phyloP scores from a whole-genome alignment of 2,329 filamentous ascomycete genomes.

The Colletotrichum echinochloae region DNA sequence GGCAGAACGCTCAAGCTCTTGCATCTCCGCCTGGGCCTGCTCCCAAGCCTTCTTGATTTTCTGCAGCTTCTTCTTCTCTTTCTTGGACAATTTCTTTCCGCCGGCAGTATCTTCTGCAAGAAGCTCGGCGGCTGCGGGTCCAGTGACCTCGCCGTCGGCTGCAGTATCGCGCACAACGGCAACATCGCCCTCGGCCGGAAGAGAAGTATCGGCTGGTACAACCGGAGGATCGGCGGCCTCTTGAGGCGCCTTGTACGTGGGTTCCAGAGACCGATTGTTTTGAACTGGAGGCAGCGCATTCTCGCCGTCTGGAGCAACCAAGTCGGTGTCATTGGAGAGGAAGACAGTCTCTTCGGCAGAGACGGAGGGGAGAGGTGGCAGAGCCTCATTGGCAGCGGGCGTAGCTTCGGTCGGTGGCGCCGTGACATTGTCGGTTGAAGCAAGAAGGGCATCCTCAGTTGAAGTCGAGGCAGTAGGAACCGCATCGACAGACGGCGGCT shows the following conservation, averaged over 20 bases:
- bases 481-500: neutral
- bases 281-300: neutral
- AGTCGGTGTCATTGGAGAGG: neutral
- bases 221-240: neutral
- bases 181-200: neutral
- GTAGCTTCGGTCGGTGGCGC: neutral
- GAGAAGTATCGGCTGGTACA: neutral
- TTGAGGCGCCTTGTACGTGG: neutral
- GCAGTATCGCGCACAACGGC: neutral
- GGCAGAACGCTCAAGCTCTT: constrained; percentile 32
- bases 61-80: constrained; percentile 45
- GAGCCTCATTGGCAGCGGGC: neutral
- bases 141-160: neutral
- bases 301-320: neutral
- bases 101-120: constrained; percentile 12
- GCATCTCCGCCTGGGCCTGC: constrained; percentile 18
- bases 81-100: constrained; percentile 41
- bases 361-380: neutral
- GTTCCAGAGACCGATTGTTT: neutral
- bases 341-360: neutral
- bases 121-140: constrained; percentile 4
- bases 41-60: constrained; percentile 40
- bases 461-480: neutral
- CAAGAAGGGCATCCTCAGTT: neutral
- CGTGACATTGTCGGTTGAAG: neutral